These are phyloP conservation scores for Diaporthe amygdali DNA, from an alignment of 2,329 filamentous ascomycete genomes.

Conservation along the genomic window DNA sequence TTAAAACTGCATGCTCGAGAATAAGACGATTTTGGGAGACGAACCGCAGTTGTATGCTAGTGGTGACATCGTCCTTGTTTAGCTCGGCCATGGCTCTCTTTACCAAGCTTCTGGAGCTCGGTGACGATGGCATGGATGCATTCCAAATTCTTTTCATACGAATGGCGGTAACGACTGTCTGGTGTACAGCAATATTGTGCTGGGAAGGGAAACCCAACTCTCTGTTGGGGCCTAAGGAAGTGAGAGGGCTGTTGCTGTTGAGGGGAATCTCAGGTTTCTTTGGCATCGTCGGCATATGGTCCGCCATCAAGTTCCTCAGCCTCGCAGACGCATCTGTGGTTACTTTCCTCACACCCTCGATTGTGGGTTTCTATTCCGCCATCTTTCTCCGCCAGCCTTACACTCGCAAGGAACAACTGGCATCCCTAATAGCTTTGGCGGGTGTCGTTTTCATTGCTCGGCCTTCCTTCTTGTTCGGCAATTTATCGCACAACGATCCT, in stretches of 20 bases:
- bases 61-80: slow-evolving; percentile 80
- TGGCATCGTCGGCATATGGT: slow-evolving; percentile 77
- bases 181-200: slow-evolving; percentile 76
- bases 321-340: slow-evolving; percentile 89
- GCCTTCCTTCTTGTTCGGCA: slow-evolving; percentile 46
- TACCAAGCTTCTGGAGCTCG: slow-evolving; percentile 53
- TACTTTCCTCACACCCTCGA: slow-evolving; percentile 81
- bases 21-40: slow-evolving; percentile 56
- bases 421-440: slow-evolving; percentile 74
- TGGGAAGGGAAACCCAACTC: slow-evolving; percentile 69
- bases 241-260: slow-evolving; percentile 70
- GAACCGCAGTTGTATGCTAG: slow-evolving; percentile 76
- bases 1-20: slow-evolving; percentile 28
- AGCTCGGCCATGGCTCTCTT: slow-evolving; percentile 85
- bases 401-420: slow-evolving; percentile 77
- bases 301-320: slow-evolving; percentile 69
- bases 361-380: slow-evolving; percentile 82
- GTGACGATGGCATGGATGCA: slow-evolving; percentile 18
- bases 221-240: slow-evolving; percentile 70
- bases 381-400: slow-evolving; percentile 78
- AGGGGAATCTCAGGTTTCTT: slow-evolving; percentile 74
- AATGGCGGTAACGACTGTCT: slow-evolving; percentile 74
- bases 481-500: background rate
- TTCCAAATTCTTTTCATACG: slow-evolving; percentile 71
- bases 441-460: slow-evolving; percentile 86